phyloP scores from a whole-genome alignment of 1,139 yeast genomes.

The Yamadazyma sp. region DNA sequence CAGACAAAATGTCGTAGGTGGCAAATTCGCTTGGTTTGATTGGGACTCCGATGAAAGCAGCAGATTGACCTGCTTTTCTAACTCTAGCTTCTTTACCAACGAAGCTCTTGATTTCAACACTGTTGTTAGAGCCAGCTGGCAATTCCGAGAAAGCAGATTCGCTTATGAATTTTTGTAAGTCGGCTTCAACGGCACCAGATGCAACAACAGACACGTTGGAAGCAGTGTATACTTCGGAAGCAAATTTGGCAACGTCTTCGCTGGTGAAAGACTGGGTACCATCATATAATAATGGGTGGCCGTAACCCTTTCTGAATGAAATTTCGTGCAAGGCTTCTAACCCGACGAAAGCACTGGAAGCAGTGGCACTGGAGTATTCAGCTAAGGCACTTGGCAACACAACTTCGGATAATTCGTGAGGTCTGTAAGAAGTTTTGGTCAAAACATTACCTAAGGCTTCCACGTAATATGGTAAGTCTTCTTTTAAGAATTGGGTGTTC shows the following conservation, averaged over 20 bases:
- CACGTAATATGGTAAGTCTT: constrained; percentile 89
- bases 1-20: constrained; percentile 69
- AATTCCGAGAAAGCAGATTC: constrained; percentile 68
- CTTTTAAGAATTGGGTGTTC: constrained; percentile 78
- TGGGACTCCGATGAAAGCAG: constrained; percentile 84
- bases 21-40: constrained; percentile 63
- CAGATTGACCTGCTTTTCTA: constrained; percentile 64
- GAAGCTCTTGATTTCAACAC: constrained; percentile 45
- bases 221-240: constrained; percentile 67
- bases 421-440: constrained; percentile 70
- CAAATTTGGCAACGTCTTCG: constrained; percentile 68
- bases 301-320: constrained; percentile 87
- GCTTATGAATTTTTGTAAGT: constrained; percentile 64
- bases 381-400: constrained; percentile 77
- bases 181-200: constrained; percentile 72
- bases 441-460: constrained; percentile 81
- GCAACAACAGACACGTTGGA: constrained; percentile 73
- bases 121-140: constrained; percentile 54
- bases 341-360: constrained; percentile 59
- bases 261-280: constrained; percentile 57
- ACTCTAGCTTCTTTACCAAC: constrained; percentile 77
- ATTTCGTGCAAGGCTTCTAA: constrained; percentile 77
- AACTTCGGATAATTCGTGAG: constrained; percentile 78
- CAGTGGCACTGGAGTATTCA: constrained; percentile 50
- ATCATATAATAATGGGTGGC: constrained; percentile 78